Evolutionary conservation across 768 basidiomycete species (phyloP).

Genomic region (Mycena amicta): DNA sequence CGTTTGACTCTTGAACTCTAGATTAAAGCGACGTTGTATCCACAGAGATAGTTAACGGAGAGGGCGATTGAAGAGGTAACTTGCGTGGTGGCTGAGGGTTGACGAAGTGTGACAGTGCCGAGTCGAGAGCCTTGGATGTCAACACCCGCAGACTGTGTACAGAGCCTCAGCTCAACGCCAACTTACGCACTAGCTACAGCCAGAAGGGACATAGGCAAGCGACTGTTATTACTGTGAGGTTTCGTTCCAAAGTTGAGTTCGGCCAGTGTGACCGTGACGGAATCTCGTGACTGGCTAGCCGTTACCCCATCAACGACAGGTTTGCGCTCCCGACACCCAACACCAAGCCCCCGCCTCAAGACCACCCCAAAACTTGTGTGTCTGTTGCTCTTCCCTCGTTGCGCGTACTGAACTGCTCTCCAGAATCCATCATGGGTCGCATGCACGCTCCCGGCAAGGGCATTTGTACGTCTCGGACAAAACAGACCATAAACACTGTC

Average conservation of each 20-base stretch:
- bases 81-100: no score
- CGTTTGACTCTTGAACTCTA: no score
- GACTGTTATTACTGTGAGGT: no score
- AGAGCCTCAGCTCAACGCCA: neutral
- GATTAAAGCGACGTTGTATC: no score
- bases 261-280: no score
- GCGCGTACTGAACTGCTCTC: neutral
- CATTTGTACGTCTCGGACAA: constrained; percentile 73
- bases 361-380: constrained; percentile 22
- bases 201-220: no score
- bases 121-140: neutral
- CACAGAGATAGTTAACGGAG: no score
- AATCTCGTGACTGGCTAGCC: no score
- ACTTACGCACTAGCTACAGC: neutral
- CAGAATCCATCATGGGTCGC: constrained; percentile 79
- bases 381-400: neutral
- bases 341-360: constrained; percentile 14
- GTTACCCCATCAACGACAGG: no score
- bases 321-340: neutral
- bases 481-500: neutral
- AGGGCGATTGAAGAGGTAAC: no score
- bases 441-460: constrained; percentile 99
- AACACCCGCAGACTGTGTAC: neutral
- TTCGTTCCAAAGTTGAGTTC: no score
- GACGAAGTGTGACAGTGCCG: no score